Evolutionary conservation across 202 grass and related monocot species (phyloP).

Genomic region (Carex sylvatica): DNA sequence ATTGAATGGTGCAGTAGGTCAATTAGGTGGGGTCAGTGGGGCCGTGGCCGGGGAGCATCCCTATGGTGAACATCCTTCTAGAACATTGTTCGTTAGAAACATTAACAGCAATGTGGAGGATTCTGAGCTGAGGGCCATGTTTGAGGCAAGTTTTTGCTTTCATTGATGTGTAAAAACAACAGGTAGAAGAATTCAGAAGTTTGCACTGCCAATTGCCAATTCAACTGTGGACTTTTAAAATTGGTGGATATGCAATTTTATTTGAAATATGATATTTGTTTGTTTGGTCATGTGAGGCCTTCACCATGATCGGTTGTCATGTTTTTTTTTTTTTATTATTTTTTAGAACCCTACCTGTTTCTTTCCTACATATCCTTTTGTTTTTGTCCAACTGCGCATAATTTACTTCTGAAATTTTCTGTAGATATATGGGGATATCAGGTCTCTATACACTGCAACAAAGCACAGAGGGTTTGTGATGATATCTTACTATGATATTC

Average conservation of each 20-base stretch:
- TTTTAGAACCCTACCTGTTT: neutral
- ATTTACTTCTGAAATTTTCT: slow-evolving; percentile 9
- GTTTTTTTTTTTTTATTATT: neutral
- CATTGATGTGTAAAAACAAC: neutral
- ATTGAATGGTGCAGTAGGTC: slow-evolving; percentile 49
- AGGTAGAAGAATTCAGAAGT: neutral
- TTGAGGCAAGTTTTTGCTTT: slow-evolving; percentile 68
- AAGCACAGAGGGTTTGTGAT: slow-evolving; percentile 98
- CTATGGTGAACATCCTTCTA: slow-evolving; percentile 88
- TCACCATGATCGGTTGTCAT: slow-evolving; percentile 3
- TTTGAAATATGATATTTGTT: neutral
- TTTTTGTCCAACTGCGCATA: slow-evolving; percentile 10
- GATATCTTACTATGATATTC: slow-evolving; percentile 99
- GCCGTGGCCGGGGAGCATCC: slow-evolving; percentile 86
- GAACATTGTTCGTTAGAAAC: slow-evolving; percentile 94
- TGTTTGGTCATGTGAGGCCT: slow-evolving; percentile 17
- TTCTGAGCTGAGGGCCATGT: slow-evolving; percentile 66
- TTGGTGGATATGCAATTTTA: slow-evolving; percentile 12
- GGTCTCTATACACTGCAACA: slow-evolving; percentile 86
- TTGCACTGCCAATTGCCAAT: neutral
- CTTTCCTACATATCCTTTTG: neutral
- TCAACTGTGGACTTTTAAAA: neutral
- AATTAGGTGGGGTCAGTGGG: slow-evolving; percentile 46
- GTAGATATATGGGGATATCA: slow-evolving; percentile 94
- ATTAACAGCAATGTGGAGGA: slow-evolving; percentile 99